Evolutionary conservation across 371 early-diverging fungal species (phyloP), one percentile per base, ranked within the genome.

Genomic region (Rhizomucor pusillus): DNA sequence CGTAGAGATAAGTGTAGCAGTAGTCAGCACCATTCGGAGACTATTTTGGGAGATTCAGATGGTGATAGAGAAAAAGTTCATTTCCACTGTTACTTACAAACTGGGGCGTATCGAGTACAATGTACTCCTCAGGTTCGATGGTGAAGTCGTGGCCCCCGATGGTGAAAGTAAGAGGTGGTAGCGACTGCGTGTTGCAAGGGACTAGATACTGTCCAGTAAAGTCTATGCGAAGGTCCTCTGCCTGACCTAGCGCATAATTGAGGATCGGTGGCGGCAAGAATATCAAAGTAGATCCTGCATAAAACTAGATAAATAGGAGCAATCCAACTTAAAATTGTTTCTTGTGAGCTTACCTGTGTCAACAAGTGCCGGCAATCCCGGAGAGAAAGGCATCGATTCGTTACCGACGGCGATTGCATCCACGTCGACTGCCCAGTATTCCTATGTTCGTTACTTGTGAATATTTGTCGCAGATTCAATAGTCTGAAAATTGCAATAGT

Each of bases 361-460:
- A 1, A 72, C 50, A 47, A 76, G 51, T 11, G 63, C 70, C 0
- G 66, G 37, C 2, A 72, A n/a, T 1, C 35, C 25, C 1, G 40
- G 22, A 2, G 45, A 41, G 19, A 60, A 61, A 4, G 5, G n/a
- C 6, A 56, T 37, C 11, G 29, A 47, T 19, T 60, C 41, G 16
- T 46, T 35, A n/a, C 64, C 69, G 37, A 70, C 54, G 13, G 50
- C 16, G 5, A 76, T 62, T 1, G 34, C 25, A 24, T 70, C 60
- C 16, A 76, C 50, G 46, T 76, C 67, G 9, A 63, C 64, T 13
- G 77, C 73, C 77, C 77, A 76, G 49, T 73, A 76, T 36, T 73
- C 69, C 77, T 73, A 48, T 14, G 11, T 43, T 48, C 29, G 16
- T 14, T 5, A 43, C 22, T 24, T 29, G 7, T 29, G 29, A 29